Conservation (phyloP, 192 early-diverging fungal genomes). For the Spinellus fusiger region DNA sequence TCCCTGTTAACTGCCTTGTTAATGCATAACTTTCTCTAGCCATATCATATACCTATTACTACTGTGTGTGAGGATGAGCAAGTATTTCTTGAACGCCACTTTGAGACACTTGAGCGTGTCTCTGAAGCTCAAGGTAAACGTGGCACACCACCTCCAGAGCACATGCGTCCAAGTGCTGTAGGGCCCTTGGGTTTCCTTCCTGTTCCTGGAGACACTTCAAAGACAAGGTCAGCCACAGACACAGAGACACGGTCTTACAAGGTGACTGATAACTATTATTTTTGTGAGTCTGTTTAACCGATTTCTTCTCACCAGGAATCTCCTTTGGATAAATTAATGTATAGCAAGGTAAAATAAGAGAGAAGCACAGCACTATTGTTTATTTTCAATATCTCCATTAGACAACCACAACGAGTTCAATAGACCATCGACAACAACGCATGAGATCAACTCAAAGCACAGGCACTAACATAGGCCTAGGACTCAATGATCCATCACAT, state of each 20-base stretch:
- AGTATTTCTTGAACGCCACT: slow-evolving; percentile 75
- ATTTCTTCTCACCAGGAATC: neutral
- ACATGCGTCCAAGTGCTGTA: slow-evolving; percentile 37
- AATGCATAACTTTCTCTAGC: slow-evolving; percentile 43
- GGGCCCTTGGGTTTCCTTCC: slow-evolving; percentile 40
- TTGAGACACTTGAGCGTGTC: slow-evolving; percentile 60
- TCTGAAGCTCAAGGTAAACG: slow-evolving; percentile 41
- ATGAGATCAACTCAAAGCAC: too few relatives aligned
- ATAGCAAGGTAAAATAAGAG: neutral
- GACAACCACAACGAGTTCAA: too few relatives aligned
- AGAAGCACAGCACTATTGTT: neutral
- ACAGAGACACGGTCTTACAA: too few relatives aligned
- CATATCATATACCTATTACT: slow-evolving; percentile 52
- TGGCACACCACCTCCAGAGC: slow-evolving; percentile 32
- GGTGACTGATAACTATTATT: too few relatives aligned
- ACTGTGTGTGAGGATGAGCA: slow-evolving; percentile 85
- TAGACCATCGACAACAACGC: too few relatives aligned
- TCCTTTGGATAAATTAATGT: neutral
- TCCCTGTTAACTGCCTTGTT: neutral
- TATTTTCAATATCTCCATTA: neutral
- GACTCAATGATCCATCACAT: neutral
- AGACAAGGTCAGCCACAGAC: slow-evolving; percentile 2
- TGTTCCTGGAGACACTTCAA: neutral
- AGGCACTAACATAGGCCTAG: too few relatives aligned
- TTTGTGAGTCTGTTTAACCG: too few relatives aligned